Evolutionary conservation across 2,329 filamentous ascomycete species (phyloP).

Genomic region (Talaromyces pinophilus): DNA sequence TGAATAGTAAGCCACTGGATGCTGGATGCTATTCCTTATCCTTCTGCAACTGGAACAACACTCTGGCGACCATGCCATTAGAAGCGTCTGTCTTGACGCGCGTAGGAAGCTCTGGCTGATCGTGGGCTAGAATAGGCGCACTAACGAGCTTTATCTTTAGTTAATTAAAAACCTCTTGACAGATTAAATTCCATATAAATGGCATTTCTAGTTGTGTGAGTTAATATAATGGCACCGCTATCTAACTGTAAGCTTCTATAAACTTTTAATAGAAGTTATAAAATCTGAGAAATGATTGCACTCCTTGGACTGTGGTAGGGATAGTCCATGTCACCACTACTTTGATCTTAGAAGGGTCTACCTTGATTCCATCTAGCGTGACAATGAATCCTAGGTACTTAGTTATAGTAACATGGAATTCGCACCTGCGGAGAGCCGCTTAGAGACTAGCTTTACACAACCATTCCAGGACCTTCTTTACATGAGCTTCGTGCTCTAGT

Average conservation of each 20-base stretch:
- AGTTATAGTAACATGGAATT: background rate
- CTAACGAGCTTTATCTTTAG: background rate
- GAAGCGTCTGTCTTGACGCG: background rate
- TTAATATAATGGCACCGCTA: background rate
- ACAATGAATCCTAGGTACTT: conserved; percentile 2
- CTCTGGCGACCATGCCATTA: background rate
- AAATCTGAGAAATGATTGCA: conserved; percentile 10
- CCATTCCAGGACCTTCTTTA: background rate
- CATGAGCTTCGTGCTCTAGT: background rate
- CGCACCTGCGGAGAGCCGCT: background rate
- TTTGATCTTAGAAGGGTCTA: background rate
- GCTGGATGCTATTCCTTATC: background rate
- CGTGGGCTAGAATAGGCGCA: background rate
- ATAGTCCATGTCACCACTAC: background rate
- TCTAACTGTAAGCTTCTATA: conserved; percentile 14
- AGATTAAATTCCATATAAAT: background rate
- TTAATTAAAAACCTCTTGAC: background rate
- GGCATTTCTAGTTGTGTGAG: background rate
- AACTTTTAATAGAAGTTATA: conserved; percentile 25
- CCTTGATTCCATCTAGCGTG: background rate
- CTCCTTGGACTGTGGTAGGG: background rate
- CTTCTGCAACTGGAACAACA: background rate
- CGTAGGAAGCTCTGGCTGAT: background rate
- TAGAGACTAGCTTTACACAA: background rate
- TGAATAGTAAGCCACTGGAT: background rate